Base-by-base conservation (phyloP, 2,329 filamentous ascomycete species). In the Colletotrichum sp. region DNA sequence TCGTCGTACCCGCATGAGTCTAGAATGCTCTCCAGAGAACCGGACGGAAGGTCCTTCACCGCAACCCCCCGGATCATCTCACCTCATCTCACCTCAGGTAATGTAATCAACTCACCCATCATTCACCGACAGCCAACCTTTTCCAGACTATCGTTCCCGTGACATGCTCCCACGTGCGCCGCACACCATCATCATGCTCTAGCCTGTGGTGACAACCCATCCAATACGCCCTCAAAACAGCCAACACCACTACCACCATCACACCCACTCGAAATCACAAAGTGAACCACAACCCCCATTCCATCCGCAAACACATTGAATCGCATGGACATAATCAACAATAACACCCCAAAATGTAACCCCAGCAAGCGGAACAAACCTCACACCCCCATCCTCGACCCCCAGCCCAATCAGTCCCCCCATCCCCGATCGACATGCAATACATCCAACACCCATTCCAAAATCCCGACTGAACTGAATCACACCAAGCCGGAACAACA, bases 101-200 rank as follows among this genome's bases (percentile, higher is more conserved):
- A 52, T 52, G 43, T 52, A 52, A 61, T 30, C 26, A 58, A 48
- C 8, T 26, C 34, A 12, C 24, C 52, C 21, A 30, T 56, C 30
- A 28, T 9, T 61, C 66, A 69, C 66, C 66, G 55, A 69, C 48
- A 55, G 7, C 34, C 34, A 14, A 14, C 14, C 10, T 7, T 14
- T 9, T 18, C 38, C 62, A 55, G 26, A 26, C 55, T 38, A 48
- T n/a, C n/a, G 28, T 8, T 48, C 43, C 48, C 66, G 66, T 73
- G 66, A 73, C 67, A 63, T 28, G 26, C 26, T 34, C 58, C 69
- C 73, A 75, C 69, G 73, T 73, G 73, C 63, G 56, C 63, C 52
- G 43, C 62, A 72, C 73, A 68, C 69, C 73, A 62, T 52, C 48
- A 30, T 32, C 58, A 38, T 34, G 6, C 34, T 36, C 43, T 52